Evolutionary conservation across 2,329 filamentous ascomycete species (phyloP), one percentile per base, ranked within the genome.

Genomic region (Cercospora nicotianae): DNA sequence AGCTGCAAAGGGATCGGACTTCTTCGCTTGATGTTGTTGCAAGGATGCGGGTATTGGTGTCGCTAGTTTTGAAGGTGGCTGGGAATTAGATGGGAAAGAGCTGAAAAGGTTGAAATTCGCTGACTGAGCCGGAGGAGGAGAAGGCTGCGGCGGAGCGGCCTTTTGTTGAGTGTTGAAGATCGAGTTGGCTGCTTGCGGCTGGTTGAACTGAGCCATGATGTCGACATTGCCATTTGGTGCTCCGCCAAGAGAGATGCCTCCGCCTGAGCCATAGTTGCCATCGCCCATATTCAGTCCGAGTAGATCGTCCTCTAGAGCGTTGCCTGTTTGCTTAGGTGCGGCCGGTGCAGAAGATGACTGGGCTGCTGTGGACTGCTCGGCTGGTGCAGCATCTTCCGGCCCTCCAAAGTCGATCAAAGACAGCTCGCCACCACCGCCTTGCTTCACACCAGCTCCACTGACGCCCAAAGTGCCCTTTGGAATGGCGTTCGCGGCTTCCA

Each of bases 331-430:
- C 23, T 81, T 80, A 31, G 80, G 72, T 39, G 79, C 74, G 57
- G 77, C 71, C 7, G 82, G 78, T 33, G 82, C 80, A 55, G 83
- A 79, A 28, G 79, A 75, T 18, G 66, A 79, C 74, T 75, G 82
- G 79, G 51, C 20, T 55, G 64, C 67, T 63, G 39, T 74, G 20
- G 57, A 74, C 51, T 65, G 31, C 13, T 66, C 64, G 23, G 69
- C 23, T 6, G 63, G 26, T 26, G 59, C 60, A 23, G 60, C 64
- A 45, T 89, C 88, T 16, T 88, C 85, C 67, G 87, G 84, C 9
- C 83, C 90, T 68, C 91, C 92, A 75, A 99, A 94, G 77, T 99
- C 95, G 76, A 99, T 99, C 71, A 99, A 82, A 5, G 95, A 98
- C 23, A 97, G 82, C 79, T 97, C 94, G 75, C 93, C 89, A 72